Percentiles rank a stretch among this genome's conserved stretches.
Evolutionary conservation across 2,329 filamentous ascomycete species (phyloP).

Genomic region (Biscogniauxia marginata): DNA sequence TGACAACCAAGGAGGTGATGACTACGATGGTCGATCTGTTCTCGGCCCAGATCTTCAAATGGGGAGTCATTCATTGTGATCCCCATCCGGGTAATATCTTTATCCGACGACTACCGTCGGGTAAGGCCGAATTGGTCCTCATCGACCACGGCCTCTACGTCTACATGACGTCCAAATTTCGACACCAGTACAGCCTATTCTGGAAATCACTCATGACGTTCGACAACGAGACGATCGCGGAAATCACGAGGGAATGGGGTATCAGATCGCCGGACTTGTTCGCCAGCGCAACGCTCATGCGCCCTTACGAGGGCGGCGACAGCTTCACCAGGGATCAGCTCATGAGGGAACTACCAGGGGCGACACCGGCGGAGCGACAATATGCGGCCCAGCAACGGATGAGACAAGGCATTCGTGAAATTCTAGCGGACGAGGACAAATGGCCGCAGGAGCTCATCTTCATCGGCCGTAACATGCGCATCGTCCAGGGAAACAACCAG

Average conservation of each 20-base stretch:
- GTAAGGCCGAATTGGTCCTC: slow-evolving; percentile 85
- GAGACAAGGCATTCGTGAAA: slow-evolving; percentile 64
- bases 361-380: slow-evolving; percentile 67
- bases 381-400: slow-evolving; percentile 88
- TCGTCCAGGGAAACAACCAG: slow-evolving; percentile 92
- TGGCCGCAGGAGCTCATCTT: slow-evolving; percentile 91
- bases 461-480: slow-evolving; percentile 86
- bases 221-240: slow-evolving; percentile 76
- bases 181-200: slow-evolving; percentile 82
- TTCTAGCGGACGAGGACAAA: slow-evolving; percentile 81
- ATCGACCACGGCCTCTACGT: slow-evolving; percentile 98
- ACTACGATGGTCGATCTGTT: slow-evolving; percentile 95
- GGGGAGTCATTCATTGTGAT: slow-evolving; percentile 93
- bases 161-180: slow-evolving; percentile 79
- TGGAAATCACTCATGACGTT: slow-evolving; percentile 95
- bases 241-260: slow-evolving; percentile 79
- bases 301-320: slow-evolving; percentile 86
- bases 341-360: slow-evolving; percentile 61
- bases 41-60: slow-evolving; percentile 96
- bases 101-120: slow-evolving; percentile 78
- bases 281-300: slow-evolving; percentile 83
- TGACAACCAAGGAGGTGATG: slow-evolving; percentile 86
- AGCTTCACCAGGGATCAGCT: slow-evolving; percentile 61
- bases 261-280: slow-evolving; percentile 88
- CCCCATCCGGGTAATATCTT: slow-evolving; percentile 98